A percentile compares a stretch with the other conserved stretches of the same genome.
These are phyloP conservation scores for Talaromyces ruber DNA, from an alignment of 495 filamentous ascomycete genomes.

Conservation along the genomic window DNA sequence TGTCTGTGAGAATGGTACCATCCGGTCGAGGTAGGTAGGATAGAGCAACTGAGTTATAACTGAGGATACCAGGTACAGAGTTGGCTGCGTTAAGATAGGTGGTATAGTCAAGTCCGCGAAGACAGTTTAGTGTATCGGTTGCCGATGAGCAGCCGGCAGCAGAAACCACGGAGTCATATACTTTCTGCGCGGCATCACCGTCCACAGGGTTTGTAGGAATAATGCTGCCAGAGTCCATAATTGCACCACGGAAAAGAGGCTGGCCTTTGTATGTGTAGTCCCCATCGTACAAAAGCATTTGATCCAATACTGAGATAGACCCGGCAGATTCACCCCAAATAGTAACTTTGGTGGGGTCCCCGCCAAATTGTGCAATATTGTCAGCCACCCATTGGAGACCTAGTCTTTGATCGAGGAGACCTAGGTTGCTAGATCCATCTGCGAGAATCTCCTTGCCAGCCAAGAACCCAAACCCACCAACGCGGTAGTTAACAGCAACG, in stretches of 20 bases:
- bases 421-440: constrained; percentile 52
- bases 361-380: constrained; percentile 49
- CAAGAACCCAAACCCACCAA: constrained; percentile 66
- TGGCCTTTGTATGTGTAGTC: constrained; percentile 62
- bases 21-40: constrained; percentile 61
- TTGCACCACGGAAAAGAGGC: constrained; percentile 59
- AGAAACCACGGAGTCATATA: constrained; percentile 56
- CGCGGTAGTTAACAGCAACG: constrained; percentile 70
- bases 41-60: constrained; percentile 53
- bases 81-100: constrained; percentile 57
- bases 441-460: constrained; percentile 57
- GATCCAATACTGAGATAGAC: constrained; percentile 61
- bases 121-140: constrained; percentile 51
- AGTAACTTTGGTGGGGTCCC: constrained; percentile 54
- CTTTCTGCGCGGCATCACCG: constrained; percentile 48
- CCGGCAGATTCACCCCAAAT: constrained; percentile 72
- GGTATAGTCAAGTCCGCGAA: constrained; percentile 48
- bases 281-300: constrained; percentile 61
- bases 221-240: constrained; percentile 64
- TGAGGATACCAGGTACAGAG: constrained; percentile 54
- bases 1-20: constrained; percentile 44
- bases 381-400: constrained; percentile 46
- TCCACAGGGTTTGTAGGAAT: constrained; percentile 58
- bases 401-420: constrained; percentile 43
- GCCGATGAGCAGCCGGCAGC: constrained; percentile 50